Base-by-base conservation (phyloP, 441 rosid genomes). In the Pelargonium fulgidum region DNA sequence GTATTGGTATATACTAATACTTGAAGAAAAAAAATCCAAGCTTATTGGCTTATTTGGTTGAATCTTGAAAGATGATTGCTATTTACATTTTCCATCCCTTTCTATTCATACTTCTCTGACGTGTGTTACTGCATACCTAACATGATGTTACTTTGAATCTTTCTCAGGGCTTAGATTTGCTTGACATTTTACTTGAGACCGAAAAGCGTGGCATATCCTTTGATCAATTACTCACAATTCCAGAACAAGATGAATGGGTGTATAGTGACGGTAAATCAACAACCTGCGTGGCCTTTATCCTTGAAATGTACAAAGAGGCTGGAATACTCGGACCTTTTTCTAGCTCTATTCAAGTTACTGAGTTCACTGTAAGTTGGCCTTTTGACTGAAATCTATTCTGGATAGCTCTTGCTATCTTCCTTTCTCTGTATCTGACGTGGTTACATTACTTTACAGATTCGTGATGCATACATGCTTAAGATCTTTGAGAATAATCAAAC, bases 241-340 rank as follows among this genome's bases (percentile, higher is more conserved):
- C 99, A 0, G 99, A 93, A 73, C 88, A 86, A 68, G 99, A 93
- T 80, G 99, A 89, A 29, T 93, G 99, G 97, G 78, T 91, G 19
- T 93, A 91, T 68, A 91, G 97, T 73, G 95, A 93, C 29, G 98
- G 98, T 65, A 89, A 91, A 69, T 93, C 97, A 72, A 89, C 97
- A 29, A 88, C 95, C 0, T 89, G 97, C 0, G 97, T 93, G 62
- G 92, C 97, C 71, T 91, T 91, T 75, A 88, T 93, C 72, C 95
- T 93, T 44, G 87, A 78, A 45, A 91, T 93, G 95, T 93, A 93
- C 59, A 93, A 93, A 75, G 93, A 84, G 22, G 95, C 97, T 71
- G 96, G 97, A 74, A 81, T 89, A 9, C 87, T 93, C 20, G 87
- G 83, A 70, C 88, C 88, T 39, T 42, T 81, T 54, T 77, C 91